Evolutionary conservation across 2,329 filamentous ascomycete species (phyloP), one percentile per base, ranked within the genome.

Genomic region (Pyrenochaeta sp.): DNA sequence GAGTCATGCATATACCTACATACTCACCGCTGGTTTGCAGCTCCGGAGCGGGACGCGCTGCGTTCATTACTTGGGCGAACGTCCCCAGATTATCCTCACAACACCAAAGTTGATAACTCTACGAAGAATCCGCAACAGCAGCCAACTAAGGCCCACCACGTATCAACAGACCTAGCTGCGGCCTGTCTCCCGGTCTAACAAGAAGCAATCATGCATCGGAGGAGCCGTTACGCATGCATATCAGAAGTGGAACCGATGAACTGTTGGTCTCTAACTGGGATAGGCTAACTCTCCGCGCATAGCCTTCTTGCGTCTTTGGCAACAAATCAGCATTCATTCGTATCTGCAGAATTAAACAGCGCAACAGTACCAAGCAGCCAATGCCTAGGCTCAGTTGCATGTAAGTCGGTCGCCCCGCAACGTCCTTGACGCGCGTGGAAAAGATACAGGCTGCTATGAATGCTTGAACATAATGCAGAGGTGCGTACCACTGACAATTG

Each of bases 121-220:
- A 43, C 11, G 32, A 27, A 20, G 31, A 15, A 10, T 21, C 21
- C 20, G 9, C 15, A 29, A 27, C 9, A 41, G 29, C 20, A 35
- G 32, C 51, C 45, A 54, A 54, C 51, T 30, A 20, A 14, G 12
- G 18, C 33, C 17, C 12, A 39, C 46, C 51, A 54, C 51, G 51
- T 54, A 49, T 33, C 41, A 33, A 11, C 21, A 54, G 10, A 9
- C 17, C 35, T 30, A 17, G 29, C 41, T 31, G 27, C 36, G 21
- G 35, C 32, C 33, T 33, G 33, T 40, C 32, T 27, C 29, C 21
- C 31, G 30, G 40, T n/a, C 40, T 30, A 31, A 15, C 33, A 11
- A 31, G 23, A 40, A 35, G 27, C 18, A 21, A 31, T 30, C 33
- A 41, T 31, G 29, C 17, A 27, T 40, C 41, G 33, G 33, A 23